phyloP scores from a whole-genome alignment of 768 basidiomycete species.

The Lentinula edodes region DNA sequence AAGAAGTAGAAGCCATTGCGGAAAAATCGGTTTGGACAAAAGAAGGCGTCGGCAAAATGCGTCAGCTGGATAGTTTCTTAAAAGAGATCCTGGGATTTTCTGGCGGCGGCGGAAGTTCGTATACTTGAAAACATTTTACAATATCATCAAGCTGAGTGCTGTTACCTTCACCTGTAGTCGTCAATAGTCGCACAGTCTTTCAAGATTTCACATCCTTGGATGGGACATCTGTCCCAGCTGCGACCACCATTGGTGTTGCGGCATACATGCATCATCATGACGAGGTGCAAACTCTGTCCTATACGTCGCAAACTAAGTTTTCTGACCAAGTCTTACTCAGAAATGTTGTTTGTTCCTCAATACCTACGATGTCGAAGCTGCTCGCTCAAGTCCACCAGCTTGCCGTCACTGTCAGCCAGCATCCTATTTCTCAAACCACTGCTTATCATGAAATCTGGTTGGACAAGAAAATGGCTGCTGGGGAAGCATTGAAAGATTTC shows the following conservation, averaged over 20 bases:
- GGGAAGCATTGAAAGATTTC: constrained; percentile 88
- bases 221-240: constrained; percentile 21
- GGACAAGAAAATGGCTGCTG: too few relatives aligned
- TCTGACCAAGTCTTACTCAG: too few relatives aligned
- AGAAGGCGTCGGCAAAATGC: constrained; percentile 29
- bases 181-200: constrained; percentile 16
- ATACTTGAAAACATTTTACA: not conserved
- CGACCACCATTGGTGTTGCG: constrained; percentile 19
- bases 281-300: constrained; percentile 15
- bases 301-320: too few relatives aligned
- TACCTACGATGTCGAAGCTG: too few relatives aligned
- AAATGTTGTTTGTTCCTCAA: too few relatives aligned
- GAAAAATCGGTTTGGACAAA: constrained; percentile 31
- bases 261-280: constrained; percentile 15
- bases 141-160: not conserved
- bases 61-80: constrained; percentile 40
- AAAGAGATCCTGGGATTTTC: constrained; percentile 32
- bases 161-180: constrained; percentile 10
- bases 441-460: too few relatives aligned
- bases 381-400: too few relatives aligned
- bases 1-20: constrained; percentile 37
- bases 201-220: constrained; percentile 24
- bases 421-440: too few relatives aligned
- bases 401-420: too few relatives aligned
- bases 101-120: constrained; percentile 24